phyloP scores from a whole-genome alignment of 805 yeast species.

The Wickerhamiella hasegawae region DNA sequence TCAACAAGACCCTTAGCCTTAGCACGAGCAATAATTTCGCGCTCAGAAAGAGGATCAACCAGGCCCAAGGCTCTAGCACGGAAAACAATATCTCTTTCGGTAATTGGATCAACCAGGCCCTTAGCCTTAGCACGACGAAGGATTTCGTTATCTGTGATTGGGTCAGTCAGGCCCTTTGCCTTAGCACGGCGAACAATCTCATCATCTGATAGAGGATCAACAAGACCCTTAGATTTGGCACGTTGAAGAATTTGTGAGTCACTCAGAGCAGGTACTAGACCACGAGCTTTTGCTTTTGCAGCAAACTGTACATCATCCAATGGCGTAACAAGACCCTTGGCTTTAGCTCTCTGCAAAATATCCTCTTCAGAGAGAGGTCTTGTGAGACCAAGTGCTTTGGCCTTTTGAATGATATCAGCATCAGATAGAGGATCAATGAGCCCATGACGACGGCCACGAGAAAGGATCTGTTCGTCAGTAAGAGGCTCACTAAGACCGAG shows the following conservation, averaged over 20 bases:
- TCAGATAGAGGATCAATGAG: slow-evolving; percentile 5
- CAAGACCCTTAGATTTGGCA: slow-evolving; percentile 12
- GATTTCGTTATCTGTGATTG: slow-evolving; percentile 6
- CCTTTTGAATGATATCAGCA: slow-evolving; percentile 9
- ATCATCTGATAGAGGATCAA: slow-evolving; percentile 3
- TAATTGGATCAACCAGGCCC: slow-evolving; percentile 11
- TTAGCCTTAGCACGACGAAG: slow-evolving; percentile 8
- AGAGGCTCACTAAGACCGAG: slow-evolving; percentile 14
- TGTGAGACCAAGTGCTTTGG: slow-evolving; percentile 13
- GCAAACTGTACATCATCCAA: slow-evolving; percentile 2
- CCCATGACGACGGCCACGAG: slow-evolving; percentile 6
- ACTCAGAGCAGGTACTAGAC: slow-evolving; percentile 6
- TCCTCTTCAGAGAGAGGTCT: slow-evolving; percentile 4
- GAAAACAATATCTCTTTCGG: slow-evolving; percentile 3
- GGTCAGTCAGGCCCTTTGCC: slow-evolving; percentile 11
- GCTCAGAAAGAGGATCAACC: slow-evolving; percentile 4
- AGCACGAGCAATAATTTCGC: neutral
- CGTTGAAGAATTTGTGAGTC: slow-evolving; percentile 7
- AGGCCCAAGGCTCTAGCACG: slow-evolving; percentile 7
- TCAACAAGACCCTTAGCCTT: slow-evolving; percentile 1
- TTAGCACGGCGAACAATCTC: slow-evolving; percentile 10
- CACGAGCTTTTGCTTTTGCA: slow-evolving; percentile 3
- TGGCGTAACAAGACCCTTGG: slow-evolving; percentile 5
- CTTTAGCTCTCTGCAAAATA: slow-evolving; percentile 5
- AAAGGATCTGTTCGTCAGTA: neutral